Evolutionary conservation across 768 basidiomycete genomes (phyloP), one percentile per base, ranked within the genome.

Genomic region (Mycena olivaceomarginata): DNA sequence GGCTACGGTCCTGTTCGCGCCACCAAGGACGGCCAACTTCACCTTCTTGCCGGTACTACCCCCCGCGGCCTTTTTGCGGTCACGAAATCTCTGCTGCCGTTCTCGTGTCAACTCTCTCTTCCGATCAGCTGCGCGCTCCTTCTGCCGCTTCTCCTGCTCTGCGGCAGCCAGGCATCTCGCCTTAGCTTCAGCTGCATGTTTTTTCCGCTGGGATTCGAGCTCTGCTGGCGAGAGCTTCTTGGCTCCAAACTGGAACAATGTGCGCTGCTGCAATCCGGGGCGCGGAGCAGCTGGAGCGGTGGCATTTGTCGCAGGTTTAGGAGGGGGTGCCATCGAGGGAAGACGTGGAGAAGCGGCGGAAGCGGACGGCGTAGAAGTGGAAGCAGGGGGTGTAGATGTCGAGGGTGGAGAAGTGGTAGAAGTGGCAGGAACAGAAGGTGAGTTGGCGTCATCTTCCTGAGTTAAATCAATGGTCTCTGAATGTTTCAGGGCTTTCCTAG

Each of bases 81-180:
- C 70, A n/a, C 60, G 60, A 5, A n/a, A 70, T 22, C 18, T 25
- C 56, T 70, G 68, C 40, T 70, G 68, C 18, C 68, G 68, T 40
- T 57, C 12, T 20, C 68, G 68, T 1, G 5, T 31, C 4, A 22
- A 4, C 10, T 70, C 68, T n/a, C 13, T 22, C 10, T 31, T 10
- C 2, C 37, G 68, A 16, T 41, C 40, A 12, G 16, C 13, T 4
- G 68, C 56, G 7, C 20, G 40, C 12, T 6, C 43, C 31, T 70
- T 70, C 57, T 59, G 56, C 22, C 6, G 18, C 12, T 31, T 22
- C 43, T 45, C 43, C 43, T 45, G 43, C 43, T 45, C 43, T 45
- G 43, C 13, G 43, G 43, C 43, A 45, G 53, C 68, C 20, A 31
- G 5, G 7, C 18, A 15, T 40, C 41, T 70, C 5, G 57, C 68